These are phyloP conservation scores for Malus asiatica DNA, from an alignment of 306 rosid genomes.

Conservation along the genomic window DNA sequence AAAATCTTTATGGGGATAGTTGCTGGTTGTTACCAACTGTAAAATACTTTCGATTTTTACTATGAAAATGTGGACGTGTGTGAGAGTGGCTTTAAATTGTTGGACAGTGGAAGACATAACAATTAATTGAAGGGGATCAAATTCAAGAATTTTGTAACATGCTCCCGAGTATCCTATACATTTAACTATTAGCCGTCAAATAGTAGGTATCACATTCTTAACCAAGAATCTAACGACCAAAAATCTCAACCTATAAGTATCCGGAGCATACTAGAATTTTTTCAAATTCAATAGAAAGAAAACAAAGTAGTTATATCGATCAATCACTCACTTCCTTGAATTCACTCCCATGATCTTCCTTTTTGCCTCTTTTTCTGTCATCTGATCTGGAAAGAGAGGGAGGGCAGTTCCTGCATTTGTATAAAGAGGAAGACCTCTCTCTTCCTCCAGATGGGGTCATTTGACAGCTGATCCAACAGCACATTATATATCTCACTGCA, in stretches of 20 bases:
- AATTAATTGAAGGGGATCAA: slow-evolving; percentile 19
- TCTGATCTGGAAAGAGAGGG: slow-evolving; percentile 34
- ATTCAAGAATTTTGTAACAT: background rate
- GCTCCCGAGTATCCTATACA: background rate
- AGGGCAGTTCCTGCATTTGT: slow-evolving; percentile 12
- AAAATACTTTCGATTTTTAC: slow-evolving; percentile 6
- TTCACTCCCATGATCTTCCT: slow-evolving; percentile 16
- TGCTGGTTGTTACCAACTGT: slow-evolving; percentile 22
- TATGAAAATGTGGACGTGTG: slow-evolving; percentile 11
- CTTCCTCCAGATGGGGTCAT: slow-evolving; percentile 24
- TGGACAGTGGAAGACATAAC: slow-evolving; percentile 23
- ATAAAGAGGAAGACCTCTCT: slow-evolving; percentile 6
- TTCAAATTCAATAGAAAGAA: slow-evolving; percentile 1
- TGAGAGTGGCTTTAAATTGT: slow-evolving; percentile 16
- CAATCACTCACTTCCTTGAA: slow-evolving; percentile 5
- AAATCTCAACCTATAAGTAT: background rate
- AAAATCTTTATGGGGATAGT: background rate
- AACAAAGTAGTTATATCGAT: slow-evolving; percentile 17
- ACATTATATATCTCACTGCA: slow-evolving; percentile 12
- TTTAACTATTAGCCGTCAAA: no score
- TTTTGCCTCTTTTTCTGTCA: slow-evolving; percentile 31
- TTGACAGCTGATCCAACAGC: slow-evolving; percentile 29
- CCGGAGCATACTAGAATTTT: background rate
- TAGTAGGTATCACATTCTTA: fast-evolving
- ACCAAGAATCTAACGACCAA: background rate